phyloP scores from a whole-genome alignment of 2,329 filamentous ascomycete species.

The Coniochaeta hoffmannii region DNA sequence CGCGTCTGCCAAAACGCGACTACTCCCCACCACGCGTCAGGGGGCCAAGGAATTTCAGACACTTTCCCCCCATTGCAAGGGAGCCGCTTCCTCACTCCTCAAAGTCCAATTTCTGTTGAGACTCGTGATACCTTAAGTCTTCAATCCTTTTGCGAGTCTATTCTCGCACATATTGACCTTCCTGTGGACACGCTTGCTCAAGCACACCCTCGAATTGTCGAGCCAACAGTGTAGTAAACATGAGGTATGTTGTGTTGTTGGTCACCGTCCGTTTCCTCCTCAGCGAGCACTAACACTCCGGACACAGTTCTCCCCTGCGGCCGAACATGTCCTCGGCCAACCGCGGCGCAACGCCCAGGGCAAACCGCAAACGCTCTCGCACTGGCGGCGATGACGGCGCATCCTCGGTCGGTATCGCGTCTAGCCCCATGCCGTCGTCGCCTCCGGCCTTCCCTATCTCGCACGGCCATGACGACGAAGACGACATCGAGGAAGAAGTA shows the following conservation, averaged over 20 bases:
- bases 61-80: not conserved
- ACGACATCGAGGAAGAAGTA: constrained; percentile 64
- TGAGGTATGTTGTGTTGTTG: not conserved
- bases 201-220: not conserved
- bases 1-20: constrained; percentile 14
- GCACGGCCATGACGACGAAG: constrained; percentile 61
- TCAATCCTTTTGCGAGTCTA: not conserved
- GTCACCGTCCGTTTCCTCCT: not conserved
- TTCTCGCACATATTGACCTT: too few species aligned
- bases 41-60: constrained; percentile 1
- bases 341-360: constrained; percentile 51
- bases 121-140: not conserved
- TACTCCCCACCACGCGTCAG: constrained; percentile 12
- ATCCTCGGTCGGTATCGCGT: constrained; percentile 44
- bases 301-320: constrained; percentile 69
- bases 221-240: constrained; percentile 13
- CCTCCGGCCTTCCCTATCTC: constrained; percentile 57
- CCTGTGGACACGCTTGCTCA: not conserved
- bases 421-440: constrained; percentile 60
- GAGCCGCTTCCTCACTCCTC: not conserved
- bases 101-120: not conserved
- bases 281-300: not conserved
- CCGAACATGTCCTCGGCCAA: constrained; percentile 78
- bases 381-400: constrained; percentile 41
- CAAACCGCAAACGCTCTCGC: constrained; percentile 49